Evolutionary conservation across 169 alveolate species (phyloP), one percentile per base, ranked within the genome.

Genomic region (Amoebophrya sp.): DNA sequence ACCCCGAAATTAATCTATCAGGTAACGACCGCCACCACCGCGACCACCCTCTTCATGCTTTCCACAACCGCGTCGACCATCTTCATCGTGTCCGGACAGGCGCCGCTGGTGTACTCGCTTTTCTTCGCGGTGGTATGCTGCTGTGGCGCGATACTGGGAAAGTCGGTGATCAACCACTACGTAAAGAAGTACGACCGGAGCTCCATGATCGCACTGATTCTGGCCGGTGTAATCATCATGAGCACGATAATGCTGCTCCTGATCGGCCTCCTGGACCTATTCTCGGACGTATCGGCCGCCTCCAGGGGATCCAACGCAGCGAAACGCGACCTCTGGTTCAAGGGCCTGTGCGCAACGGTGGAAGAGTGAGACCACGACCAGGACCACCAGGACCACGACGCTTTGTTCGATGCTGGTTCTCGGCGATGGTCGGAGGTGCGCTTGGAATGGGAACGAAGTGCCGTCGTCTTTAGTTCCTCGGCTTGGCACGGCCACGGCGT

Each of bases 1-100:
- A 45, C 67, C n/a, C n/a, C n/a, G n/a, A n/a, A n/a, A n/a, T n/a
- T n/a, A n/a, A n/a, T n/a, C n/a, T n/a, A n/a, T n/a, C 78, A 58
- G 78, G 95, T 93, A 16, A 41, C 78, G 26, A 88, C 90, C 20
- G 90, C 90, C 13, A 88, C 90, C 0, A 88, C 70, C 15, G 90
- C 90, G 16, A 88, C 90, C 0, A 29, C 50, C 40, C 45, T 88
- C 15, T 40, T 88, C 41, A 41, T 88, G 78, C 45, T 58, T 4
- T 88, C 90, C 78, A 41, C 90, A 0, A 41, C 90, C 39, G 90
- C 90, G 26, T 29, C 70, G 0, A 10, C 38, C 18, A 58, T 42
- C 48, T 88, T 88, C 31, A 88, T 88, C n/a, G n/a, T 88, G 69
- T 7, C 67, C 15, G 90, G 90, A 23, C 78, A n/a, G 0, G 90